Conservation (phyloP, 768 basidiomycete species). For the Russula ochroleuca region DNA sequence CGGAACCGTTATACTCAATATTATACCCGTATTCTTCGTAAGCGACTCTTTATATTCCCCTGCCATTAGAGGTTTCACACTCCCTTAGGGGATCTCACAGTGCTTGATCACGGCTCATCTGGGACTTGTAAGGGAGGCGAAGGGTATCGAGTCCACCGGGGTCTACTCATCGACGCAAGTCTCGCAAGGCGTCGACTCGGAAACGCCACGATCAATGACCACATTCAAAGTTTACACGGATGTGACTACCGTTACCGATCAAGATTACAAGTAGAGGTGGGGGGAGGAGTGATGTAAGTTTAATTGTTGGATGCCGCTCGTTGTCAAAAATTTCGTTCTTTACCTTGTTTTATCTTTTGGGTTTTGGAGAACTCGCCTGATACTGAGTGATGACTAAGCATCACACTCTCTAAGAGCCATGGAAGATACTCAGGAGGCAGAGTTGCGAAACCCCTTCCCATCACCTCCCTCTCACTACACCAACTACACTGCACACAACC, state of each 20-base stretch:
- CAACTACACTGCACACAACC: slow-evolving; percentile 70
- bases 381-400: too few species aligned
- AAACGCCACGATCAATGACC: not conserved
- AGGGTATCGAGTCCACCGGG: not conserved
- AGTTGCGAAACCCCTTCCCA: slow-evolving; percentile 83
- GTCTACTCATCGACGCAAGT: not conserved
- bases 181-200: not conserved
- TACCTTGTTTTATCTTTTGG: too few species aligned
- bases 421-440: slow-evolving; percentile 68
- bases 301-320: not conserved
- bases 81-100: slow-evolving; percentile 30
- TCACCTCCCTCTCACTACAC: slow-evolving; percentile 83
- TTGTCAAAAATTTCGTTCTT: too few species aligned
- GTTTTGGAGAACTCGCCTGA: too few species aligned
- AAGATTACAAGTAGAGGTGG: not conserved
- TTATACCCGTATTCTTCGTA: slow-evolving; percentile 22
- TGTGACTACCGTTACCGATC: not conserved
- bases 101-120: slow-evolving; percentile 30
- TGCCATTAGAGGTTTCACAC: not conserved
- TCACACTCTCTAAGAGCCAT: too few species aligned
- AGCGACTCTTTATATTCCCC: not conserved
- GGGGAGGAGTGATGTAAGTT: not conserved
- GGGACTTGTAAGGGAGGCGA: slow-evolving; percentile 22
- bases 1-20: slow-evolving; percentile 5
- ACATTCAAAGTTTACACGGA: not conserved